These are phyloP conservation scores for Vachellia collinsii DNA, from an alignment of 306 rosid species.

Conservation along the genomic window DNA sequence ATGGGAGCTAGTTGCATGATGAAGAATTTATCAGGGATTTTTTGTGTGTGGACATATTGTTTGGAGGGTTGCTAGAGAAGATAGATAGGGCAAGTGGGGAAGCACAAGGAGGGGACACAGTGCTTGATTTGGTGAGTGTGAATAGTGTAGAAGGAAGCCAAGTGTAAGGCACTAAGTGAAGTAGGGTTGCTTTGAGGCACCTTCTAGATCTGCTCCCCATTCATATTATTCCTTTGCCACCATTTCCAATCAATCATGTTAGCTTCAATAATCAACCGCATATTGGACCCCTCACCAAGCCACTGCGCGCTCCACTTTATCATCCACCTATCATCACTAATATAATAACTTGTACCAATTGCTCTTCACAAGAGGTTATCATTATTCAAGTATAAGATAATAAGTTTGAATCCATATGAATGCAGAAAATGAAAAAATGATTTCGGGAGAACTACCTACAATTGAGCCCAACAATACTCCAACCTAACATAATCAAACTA, in stretches of 20 bases:
- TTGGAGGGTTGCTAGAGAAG: background rate
- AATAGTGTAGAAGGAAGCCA: slow-evolving; percentile 26
- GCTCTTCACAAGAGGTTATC: too few relatives aligned
- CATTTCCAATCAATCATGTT: background rate
- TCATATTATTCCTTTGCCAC: background rate
- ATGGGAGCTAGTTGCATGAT: background rate
- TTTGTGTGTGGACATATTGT: background rate
- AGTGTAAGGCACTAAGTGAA: slow-evolving; percentile 35
- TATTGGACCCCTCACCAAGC: slow-evolving; percentile 1
- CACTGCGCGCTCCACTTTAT: background rate
- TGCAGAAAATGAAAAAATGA: too few relatives aligned
- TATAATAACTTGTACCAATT: too few relatives aligned
- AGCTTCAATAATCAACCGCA: background rate
- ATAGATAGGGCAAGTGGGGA: slow-evolving; percentile 44
- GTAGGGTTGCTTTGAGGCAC: slow-evolving; percentile 4
- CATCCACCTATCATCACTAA: background rate
- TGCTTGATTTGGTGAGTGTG: background rate
- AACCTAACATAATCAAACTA: too few relatives aligned
- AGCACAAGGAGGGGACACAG: slow-evolving; percentile 49
- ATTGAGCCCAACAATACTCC: too few relatives aligned
- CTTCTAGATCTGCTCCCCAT: slow-evolving; percentile 36
- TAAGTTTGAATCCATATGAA: too few relatives aligned
- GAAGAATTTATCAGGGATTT: background rate
- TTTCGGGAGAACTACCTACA: too few relatives aligned
- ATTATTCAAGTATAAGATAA: too few relatives aligned